Conservation (phyloP, 208 protist genomes). For the Paratrypanosoma confusum region DNA sequence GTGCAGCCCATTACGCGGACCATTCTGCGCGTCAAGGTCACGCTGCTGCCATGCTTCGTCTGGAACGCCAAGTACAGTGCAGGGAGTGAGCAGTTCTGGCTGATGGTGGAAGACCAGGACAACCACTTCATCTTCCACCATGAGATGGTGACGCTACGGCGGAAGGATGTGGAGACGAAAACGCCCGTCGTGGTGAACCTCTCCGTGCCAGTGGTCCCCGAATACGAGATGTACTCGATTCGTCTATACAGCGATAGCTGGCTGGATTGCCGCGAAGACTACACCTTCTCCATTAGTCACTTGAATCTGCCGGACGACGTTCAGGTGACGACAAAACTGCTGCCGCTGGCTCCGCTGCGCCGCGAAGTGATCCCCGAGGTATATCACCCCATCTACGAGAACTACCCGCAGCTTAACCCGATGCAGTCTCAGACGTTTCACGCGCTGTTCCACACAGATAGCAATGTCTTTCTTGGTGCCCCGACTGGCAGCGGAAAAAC, state of each 20-base stretch:
- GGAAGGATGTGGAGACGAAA: constrained; percentile 74
- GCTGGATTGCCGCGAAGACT: constrained; percentile 83
- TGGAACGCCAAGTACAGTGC: constrained; percentile 94
- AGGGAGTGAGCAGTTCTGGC: constrained; percentile 88
- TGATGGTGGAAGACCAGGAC: constrained; percentile 95
- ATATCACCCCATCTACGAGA: constrained; percentile 80
- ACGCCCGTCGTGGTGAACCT: constrained; percentile 85
- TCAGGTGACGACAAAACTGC: constrained; percentile 91
- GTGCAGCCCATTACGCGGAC: constrained; percentile 97
- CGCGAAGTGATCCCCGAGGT: constrained; percentile 80
- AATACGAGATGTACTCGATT: constrained; percentile 95
- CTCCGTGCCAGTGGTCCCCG: constrained; percentile 94
- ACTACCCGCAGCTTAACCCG: constrained; percentile 98
- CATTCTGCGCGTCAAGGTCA: constrained; percentile 91
- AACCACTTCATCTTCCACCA: constrained; percentile 93
- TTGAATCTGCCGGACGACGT: constrained; percentile 93
- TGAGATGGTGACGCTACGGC: constrained; percentile 65
- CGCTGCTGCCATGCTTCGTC: constrained; percentile 82
- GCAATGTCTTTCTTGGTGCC: constrained; percentile 97
- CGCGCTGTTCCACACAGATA: constrained; percentile 96
- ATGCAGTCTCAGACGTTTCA: constrained; percentile 99
- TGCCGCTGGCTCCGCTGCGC: constrained; percentile 93
- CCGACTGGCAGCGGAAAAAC: constrained; percentile 99
- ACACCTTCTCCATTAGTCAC: constrained; percentile 90
- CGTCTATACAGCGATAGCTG: constrained; percentile 93